Conservation (phyloP, 768 basidiomycete genomes). For the Pholiota microspora region DNA sequence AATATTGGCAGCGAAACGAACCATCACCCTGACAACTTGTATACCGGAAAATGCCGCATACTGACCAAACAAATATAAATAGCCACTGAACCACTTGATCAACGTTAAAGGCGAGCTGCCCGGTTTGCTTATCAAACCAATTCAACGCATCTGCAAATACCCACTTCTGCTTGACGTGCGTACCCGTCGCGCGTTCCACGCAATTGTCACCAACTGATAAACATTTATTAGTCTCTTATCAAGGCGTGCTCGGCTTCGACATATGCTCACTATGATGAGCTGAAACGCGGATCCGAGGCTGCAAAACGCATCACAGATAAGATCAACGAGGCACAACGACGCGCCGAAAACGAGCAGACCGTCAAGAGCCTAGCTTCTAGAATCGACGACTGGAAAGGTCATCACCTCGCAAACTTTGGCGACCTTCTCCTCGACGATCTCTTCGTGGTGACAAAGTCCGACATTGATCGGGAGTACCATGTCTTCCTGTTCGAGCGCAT, state of each 20-base stretch:
- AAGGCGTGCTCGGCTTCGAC: slow-evolving; percentile 63
- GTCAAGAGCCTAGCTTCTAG: slow-evolving; percentile 82
- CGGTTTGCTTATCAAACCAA: slow-evolving; percentile 97
- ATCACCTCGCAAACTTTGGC: slow-evolving; percentile 92
- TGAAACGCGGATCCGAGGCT: slow-evolving; percentile 79
- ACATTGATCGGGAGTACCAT: slow-evolving; percentile 96
- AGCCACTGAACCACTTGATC: slow-evolving; percentile 83
- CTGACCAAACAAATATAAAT: slow-evolving; percentile 41
- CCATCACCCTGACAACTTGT: slow-evolving; percentile 34
- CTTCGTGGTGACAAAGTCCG: slow-evolving; percentile 94
- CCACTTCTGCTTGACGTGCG: slow-evolving; percentile 89
- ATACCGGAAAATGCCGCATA: slow-evolving; percentile 27
- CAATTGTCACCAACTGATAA: slow-evolving; percentile 6
- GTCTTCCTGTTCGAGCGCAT: slow-evolving; percentile 99
- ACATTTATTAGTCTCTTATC: slow-evolving; percentile 56
- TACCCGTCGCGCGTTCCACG: slow-evolving; percentile 19
- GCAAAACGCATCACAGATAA: slow-evolving; percentile 92
- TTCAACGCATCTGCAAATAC: slow-evolving; percentile 98
- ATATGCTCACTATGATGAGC: slow-evolving; percentile 75
- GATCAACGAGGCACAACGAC: slow-evolving; percentile 93
- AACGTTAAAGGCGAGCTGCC: slow-evolving; percentile 91
- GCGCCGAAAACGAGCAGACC: slow-evolving; percentile 88
- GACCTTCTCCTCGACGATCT: slow-evolving; percentile 92
- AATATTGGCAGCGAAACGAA: slow-evolving; percentile 9
- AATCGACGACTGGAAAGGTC: slow-evolving; percentile 99